Evolutionary conservation across 1,284 basidiomycete species (phyloP).

Genomic region (Austroboletus niveus): DNA sequence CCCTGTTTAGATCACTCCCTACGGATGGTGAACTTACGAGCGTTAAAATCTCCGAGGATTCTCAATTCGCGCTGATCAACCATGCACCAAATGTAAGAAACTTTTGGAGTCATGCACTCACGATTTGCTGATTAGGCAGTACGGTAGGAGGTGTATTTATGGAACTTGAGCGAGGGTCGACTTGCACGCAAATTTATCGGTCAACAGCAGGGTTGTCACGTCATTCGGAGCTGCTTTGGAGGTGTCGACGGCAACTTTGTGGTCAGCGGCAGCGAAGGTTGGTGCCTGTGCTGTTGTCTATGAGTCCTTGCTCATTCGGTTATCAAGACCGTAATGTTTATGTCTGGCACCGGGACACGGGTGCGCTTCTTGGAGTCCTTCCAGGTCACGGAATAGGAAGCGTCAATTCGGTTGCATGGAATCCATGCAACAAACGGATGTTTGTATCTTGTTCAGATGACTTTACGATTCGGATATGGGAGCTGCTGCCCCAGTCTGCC

Average conservation of each 20-base stretch:
- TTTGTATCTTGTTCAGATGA: conserved; percentile 95
- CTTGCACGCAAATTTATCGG: conserved; percentile 80
- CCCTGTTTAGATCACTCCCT: conserved; percentile 52
- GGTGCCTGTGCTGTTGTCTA: conserved; percentile 21
- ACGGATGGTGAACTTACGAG: conserved; percentile 82
- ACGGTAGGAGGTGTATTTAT: conserved; percentile 81
- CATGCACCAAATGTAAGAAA: conserved; percentile 78
- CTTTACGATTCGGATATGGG: conserved; percentile 74
- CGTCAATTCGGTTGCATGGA: conserved; percentile 97
- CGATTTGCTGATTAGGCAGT: conserved; percentile 10
- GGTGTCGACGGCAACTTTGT: conserved; percentile 90
- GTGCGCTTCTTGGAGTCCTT: conserved; percentile 78
- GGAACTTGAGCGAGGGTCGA: conserved; percentile 71
- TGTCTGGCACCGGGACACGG: conserved; percentile 91
- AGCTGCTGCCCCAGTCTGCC: too few relatives aligned
- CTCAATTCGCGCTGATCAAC: conserved; percentile 84
- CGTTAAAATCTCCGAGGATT: conserved; percentile 86
- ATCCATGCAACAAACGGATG: conserved; percentile 81
- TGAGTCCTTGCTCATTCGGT: conserved; percentile 6
- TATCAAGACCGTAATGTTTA: conserved; percentile 82
- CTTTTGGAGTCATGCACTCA: conserved; percentile 2
- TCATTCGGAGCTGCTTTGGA: conserved; percentile 93
- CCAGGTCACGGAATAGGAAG: conserved; percentile 82
- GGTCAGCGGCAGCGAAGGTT: conserved; percentile 93
- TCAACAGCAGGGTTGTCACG: conserved; percentile 76